phyloP scores from a whole-genome alignment of 352 stramenopile genomes.

The Saprolegnia diclina region DNA sequence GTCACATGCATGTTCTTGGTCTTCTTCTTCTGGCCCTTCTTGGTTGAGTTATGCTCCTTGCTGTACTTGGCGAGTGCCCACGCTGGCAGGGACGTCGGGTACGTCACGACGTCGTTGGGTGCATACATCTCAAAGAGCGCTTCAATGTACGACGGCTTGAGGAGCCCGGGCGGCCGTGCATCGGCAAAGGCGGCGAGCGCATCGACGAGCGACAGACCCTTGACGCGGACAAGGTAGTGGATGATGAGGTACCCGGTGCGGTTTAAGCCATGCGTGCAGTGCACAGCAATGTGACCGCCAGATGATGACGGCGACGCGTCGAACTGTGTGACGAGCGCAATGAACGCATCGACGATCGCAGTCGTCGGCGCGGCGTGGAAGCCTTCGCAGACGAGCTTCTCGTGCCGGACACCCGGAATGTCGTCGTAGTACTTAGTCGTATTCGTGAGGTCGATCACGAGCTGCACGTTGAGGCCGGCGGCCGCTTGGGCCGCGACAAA shows the following conservation, averaged over 20 bases:
- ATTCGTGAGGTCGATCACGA: constrained; percentile 17
- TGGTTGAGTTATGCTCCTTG: constrained; percentile 1
- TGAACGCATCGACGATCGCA: background rate
- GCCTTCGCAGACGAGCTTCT: constrained; percentile 19
- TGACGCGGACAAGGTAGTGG: constrained; percentile 57
- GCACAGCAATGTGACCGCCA: constrained; percentile 51
- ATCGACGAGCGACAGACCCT: constrained; percentile 43
- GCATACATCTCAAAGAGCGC: constrained; percentile 56
- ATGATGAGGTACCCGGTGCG: constrained; percentile 72
- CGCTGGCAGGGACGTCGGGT: constrained; percentile 50
- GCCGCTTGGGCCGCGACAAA: constrained; percentile 5
- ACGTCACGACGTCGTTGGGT: constrained; percentile 34
- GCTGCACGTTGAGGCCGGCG: background rate
- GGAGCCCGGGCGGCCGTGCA: constrained; percentile 60
- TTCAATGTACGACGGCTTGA: constrained; percentile 81
- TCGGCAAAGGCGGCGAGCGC: constrained; percentile 58
- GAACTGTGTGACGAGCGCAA: constrained; percentile 58
- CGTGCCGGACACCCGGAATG: constrained; percentile 6
- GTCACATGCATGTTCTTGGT: background rate
- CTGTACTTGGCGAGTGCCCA: no score
- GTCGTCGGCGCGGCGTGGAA: background rate
- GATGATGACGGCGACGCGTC: constrained; percentile 33
- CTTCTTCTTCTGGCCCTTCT: background rate
- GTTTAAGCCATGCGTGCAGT: constrained; percentile 79
- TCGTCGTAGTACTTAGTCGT: constrained; percentile 15